Percentiles rank a stretch among this genome's conserved stretches.
These are phyloP conservation scores for Papiliotrema terrestris DNA, from an alignment of 1,284 basidiomycete genomes.

Conservation along the genomic window DNA sequence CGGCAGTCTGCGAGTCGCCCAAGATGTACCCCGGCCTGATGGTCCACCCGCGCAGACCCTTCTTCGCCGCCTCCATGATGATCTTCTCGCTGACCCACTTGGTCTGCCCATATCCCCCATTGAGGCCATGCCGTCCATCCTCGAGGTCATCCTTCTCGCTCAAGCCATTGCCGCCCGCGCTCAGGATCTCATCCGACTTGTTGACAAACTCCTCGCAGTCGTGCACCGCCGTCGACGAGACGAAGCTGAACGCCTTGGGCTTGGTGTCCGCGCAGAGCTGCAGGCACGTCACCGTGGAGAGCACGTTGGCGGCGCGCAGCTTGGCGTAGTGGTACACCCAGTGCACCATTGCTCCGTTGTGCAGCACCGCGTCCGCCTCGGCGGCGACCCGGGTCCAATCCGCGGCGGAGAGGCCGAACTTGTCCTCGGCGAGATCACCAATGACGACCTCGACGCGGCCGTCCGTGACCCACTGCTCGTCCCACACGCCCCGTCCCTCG, in stretches of 20 bases:
- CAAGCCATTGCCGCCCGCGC: slow-evolving; percentile 61
- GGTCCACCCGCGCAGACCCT: slow-evolving; percentile 84
- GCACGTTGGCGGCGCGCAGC: slow-evolving; percentile 84
- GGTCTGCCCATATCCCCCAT: slow-evolving; percentile 92
- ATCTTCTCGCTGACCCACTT: slow-evolving; percentile 99
- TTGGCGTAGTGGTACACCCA: slow-evolving; percentile 99
- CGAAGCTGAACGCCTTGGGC: slow-evolving; percentile 81
- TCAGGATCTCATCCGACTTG: slow-evolving; percentile 68
- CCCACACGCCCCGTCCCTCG: slow-evolving; percentile 86
- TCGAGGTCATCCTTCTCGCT: slow-evolving; percentile 90
- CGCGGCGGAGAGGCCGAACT: slow-evolving; percentile 67
- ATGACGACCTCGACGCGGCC: slow-evolving; percentile 74
- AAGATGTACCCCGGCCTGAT: slow-evolving; percentile 95
- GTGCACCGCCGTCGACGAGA: slow-evolving; percentile 90
- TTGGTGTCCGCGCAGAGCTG: slow-evolving; percentile 70
- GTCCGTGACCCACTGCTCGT: slow-evolving; percentile 73
- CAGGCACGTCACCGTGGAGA: slow-evolving; percentile 79
- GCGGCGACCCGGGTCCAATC: slow-evolving; percentile 67
- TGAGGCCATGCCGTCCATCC: slow-evolving; percentile 70
- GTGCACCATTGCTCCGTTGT: slow-evolving; percentile 97
- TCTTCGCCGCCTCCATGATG: slow-evolving; percentile 80
- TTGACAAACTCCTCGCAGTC: slow-evolving; percentile 88
- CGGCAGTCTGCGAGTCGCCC: slow-evolving; percentile 81
- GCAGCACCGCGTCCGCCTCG: slow-evolving; percentile 81
- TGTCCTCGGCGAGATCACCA: slow-evolving; percentile 78